phyloP scores from a whole-genome alignment of 305 asterid species.

The Solanum hybrid region DNA sequence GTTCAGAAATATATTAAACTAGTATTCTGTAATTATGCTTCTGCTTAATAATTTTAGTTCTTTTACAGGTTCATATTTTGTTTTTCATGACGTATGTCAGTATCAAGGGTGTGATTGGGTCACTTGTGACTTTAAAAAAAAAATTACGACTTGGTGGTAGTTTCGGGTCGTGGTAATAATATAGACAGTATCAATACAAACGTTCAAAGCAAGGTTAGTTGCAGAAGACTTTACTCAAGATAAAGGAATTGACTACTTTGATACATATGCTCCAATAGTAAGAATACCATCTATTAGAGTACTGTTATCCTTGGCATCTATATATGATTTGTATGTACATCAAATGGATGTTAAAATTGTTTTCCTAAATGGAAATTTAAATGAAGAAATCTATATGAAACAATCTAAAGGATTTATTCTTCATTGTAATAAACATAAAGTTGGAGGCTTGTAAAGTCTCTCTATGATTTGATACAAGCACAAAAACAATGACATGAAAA shows the following conservation, averaged over 20 bases:
- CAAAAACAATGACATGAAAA: no score
- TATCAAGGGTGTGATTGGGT: no score
- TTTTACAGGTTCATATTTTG: neutral
- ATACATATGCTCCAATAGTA: neutral
- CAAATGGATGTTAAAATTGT: no score
- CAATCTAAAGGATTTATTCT: neutral
- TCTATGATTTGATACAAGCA: neutral
- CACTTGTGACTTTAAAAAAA: neutral
- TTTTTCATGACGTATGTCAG: neutral
- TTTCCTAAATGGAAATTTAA: neutral
- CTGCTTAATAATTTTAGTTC: neutral
- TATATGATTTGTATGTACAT: neutral
- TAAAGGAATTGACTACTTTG: neutral
- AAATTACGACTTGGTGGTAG: neutral
- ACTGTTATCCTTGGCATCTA: neutral
- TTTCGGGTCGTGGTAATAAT: neutral
- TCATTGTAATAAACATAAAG: neutral
- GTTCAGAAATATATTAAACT: neutral
- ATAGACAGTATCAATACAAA: no score
- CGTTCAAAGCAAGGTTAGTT: neutral
- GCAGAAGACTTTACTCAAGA: no score
- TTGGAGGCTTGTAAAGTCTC: neutral
- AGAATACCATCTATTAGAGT: neutral
- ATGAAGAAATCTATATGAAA: neutral
- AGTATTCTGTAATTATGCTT: neutral